Evolutionary conservation across 176 grass and related monocot genomes (phyloP).

Genomic region (Miscanthus lutarioriparius): DNA sequence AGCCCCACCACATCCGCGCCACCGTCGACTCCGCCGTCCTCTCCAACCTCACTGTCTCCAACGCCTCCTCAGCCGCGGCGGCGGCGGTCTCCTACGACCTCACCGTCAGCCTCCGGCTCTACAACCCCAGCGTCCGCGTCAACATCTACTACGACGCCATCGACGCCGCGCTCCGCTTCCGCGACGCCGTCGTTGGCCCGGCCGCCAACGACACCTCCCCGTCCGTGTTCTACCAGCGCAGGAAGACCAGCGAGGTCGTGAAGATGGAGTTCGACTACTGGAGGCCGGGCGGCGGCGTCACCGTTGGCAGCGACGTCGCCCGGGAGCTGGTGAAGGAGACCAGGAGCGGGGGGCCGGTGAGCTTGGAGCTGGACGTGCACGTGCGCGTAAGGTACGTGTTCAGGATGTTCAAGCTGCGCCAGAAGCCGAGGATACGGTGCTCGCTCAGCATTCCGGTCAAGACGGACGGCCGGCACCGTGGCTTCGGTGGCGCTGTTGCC

Average conservation of each 20-base stretch:
- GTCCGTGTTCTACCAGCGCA: constrained; percentile 44
- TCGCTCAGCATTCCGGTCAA: constrained; percentile 17
- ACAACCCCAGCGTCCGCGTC: constrained; percentile 63
- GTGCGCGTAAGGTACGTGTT: constrained; percentile 41
- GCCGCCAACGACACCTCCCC: constrained; percentile 34
- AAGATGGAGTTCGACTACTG: constrained; percentile 40
- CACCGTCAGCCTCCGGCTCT: constrained; percentile 37
- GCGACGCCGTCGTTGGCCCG: constrained; percentile 34
- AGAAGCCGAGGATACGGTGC: constrained; percentile 29
- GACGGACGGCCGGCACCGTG: background rate
- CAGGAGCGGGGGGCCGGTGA: background rate
- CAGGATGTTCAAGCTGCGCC: background rate
- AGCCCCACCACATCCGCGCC: constrained; percentile 53
- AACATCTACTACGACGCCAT: constrained; percentile 72
- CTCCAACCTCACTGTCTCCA: constrained; percentile 51
- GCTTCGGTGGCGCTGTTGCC: background rate
- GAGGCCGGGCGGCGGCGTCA: background rate
- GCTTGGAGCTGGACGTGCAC: background rate
- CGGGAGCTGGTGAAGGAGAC: background rate
- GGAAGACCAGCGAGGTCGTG: constrained; percentile 27
- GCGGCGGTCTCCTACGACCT: constrained; percentile 46
- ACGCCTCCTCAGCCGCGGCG: background rate
- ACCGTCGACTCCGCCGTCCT: constrained; percentile 46
- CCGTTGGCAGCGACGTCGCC: background rate
- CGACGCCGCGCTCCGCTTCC: constrained; percentile 32